Conservation (phyloP, 345 rosid genomes). For the Combretum micranthum region DNA sequence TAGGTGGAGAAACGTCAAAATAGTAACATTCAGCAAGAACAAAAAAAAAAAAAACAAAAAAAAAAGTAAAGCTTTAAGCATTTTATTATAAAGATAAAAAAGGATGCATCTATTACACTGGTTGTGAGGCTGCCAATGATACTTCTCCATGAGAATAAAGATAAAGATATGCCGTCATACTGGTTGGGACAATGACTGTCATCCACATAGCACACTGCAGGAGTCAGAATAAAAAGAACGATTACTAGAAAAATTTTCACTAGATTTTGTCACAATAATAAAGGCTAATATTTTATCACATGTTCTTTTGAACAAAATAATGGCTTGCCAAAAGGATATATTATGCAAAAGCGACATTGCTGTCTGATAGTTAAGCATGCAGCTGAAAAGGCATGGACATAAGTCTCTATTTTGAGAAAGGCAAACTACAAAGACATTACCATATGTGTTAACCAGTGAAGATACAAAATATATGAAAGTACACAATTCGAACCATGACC, state of each 20-base stretch:
- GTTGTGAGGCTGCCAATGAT: constrained; percentile 91
- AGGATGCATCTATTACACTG: constrained; percentile 99
- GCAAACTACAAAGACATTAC: too few species aligned
- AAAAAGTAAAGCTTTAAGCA: neutral
- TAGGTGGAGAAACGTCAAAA: neutral
- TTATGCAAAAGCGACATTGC: too few species aligned
- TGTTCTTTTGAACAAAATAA: too few species aligned
- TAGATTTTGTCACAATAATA: too few species aligned
- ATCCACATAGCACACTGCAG: constrained; percentile 96
- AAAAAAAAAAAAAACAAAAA: neutral
- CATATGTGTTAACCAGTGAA: too few species aligned
- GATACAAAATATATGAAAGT: too few species aligned
- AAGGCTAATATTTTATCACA: too few species aligned
- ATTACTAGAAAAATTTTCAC: neutral
- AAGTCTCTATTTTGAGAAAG: too few species aligned
- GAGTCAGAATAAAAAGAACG: constrained; percentile 7
- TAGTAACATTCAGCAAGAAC: neutral
- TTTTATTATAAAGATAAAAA: constrained; percentile 10
- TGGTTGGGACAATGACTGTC: constrained; percentile 82
- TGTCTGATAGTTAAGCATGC: too few species aligned
- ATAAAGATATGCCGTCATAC: constrained; percentile 93
- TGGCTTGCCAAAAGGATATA: too few species aligned
- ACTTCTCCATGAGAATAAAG: constrained; percentile 97
- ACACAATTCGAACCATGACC: too few species aligned
- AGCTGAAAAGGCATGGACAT: too few species aligned